Evolutionary conservation across 1,139 yeast species (phyloP).

Genomic region (Debaryomycetaceae sp.): DNA sequence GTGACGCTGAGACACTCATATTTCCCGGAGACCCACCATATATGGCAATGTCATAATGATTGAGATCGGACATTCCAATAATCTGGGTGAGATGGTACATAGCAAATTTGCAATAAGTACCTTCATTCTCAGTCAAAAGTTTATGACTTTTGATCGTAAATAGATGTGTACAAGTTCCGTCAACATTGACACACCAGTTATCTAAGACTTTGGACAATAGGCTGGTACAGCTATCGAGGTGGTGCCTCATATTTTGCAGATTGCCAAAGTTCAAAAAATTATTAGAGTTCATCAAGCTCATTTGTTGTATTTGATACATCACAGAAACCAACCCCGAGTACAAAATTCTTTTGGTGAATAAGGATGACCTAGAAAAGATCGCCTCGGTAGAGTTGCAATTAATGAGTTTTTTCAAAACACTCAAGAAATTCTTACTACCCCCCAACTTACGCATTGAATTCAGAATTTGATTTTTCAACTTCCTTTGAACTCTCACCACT

Average conservation of each 20-base stretch:
- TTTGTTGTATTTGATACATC: slow-evolving; percentile 71
- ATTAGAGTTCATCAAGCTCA: slow-evolving; percentile 54
- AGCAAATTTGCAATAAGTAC: slow-evolving; percentile 31
- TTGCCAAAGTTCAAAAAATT: slow-evolving; percentile 28
- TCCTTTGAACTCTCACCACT: slow-evolving; percentile 36
- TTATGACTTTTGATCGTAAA: background rate
- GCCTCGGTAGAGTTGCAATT: slow-evolving; percentile 16
- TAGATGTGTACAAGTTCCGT: slow-evolving; percentile 5
- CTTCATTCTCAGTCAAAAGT: background rate
- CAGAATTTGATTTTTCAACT: slow-evolving; percentile 5
- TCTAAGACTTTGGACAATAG: slow-evolving; percentile 60
- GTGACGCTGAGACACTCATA: slow-evolving; percentile 68
- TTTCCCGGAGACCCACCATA: slow-evolving; percentile 81
- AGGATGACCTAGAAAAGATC: slow-evolving; percentile 14
- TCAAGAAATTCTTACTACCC: slow-evolving; percentile 30
- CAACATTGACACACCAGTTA: slow-evolving; percentile 45
- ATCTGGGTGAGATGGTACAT: slow-evolving; percentile 73
- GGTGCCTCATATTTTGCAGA: slow-evolving; percentile 46
- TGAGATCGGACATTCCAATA: slow-evolving; percentile 56
- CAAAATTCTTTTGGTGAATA: slow-evolving; percentile 61
- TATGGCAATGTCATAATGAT: slow-evolving; percentile 74
- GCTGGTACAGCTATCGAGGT: slow-evolving; percentile 19
- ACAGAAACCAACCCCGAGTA: slow-evolving; percentile 70
- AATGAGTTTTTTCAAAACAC: slow-evolving; percentile 31
- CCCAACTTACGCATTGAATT: background rate